These are phyloP conservation scores for Vaccinium macrocarpon DNA, from an alignment of 148 eudicot species.

Conservation along the genomic window DNA sequence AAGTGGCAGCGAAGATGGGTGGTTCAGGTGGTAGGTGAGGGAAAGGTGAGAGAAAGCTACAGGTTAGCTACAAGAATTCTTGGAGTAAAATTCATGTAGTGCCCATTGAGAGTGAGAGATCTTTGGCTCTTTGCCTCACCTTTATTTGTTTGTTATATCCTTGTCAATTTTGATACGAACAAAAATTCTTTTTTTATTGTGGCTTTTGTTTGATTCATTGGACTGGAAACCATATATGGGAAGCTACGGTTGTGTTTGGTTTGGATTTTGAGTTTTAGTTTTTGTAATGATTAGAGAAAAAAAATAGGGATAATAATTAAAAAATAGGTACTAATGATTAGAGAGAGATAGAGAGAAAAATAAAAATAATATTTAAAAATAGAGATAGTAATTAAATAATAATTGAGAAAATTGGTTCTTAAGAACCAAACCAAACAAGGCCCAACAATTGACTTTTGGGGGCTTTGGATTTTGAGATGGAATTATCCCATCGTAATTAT, in stretches of 20 bases:
- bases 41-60: conserved; percentile 33
- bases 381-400: too few relatives aligned
- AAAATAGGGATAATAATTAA: too few relatives aligned
- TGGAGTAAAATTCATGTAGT: conserved; percentile 16
- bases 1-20: neutral
- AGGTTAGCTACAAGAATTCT: conserved; percentile 14
- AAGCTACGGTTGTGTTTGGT: neutral
- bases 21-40: conserved; percentile 19
- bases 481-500: too few relatives aligned
- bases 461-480: too few relatives aligned
- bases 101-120: neutral
- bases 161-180: conserved; percentile 5
- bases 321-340: too few relatives aligned
- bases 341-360: too few relatives aligned
- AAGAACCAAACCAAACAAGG: too few relatives aligned
- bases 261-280: too few relatives aligned
- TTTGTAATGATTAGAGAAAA: too few relatives aligned
- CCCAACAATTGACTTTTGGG: too few relatives aligned
- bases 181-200: neutral
- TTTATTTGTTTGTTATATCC: neutral
- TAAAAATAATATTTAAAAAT: too few relatives aligned
- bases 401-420: too few relatives aligned
- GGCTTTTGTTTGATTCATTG: neutral
- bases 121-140: neutral
- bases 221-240: neutral